Evolutionary conservation across 345 rosid species (phyloP).

Genomic region (Populus alba): DNA sequence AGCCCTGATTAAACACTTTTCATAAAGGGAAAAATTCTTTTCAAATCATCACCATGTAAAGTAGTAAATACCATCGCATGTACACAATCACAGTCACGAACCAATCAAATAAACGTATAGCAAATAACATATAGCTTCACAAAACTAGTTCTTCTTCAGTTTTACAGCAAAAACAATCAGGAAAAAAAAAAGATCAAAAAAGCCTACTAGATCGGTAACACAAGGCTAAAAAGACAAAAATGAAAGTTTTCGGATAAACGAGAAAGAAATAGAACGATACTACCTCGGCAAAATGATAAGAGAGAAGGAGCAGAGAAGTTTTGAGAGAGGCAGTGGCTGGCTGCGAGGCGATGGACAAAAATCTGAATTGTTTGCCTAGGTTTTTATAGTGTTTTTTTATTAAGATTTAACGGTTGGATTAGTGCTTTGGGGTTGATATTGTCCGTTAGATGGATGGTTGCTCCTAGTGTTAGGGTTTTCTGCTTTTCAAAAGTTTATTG

Average conservation of each 20-base stretch:
- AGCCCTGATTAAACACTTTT: conserved; percentile 47
- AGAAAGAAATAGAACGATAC: neutral
- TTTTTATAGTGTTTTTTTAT: neutral
- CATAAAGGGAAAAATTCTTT: conserved; percentile 4
- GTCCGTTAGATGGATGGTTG: conserved; percentile 20
- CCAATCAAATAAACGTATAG: too few relatives aligned
- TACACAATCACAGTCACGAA: neutral
- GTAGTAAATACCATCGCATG: conserved; percentile 5
- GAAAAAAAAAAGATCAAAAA: too few relatives aligned
- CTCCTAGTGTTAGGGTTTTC: conserved; percentile 4
- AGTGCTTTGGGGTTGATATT: neutral
- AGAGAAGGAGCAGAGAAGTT: neutral
- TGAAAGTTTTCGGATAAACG: too few relatives aligned
- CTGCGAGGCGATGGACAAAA: neutral
- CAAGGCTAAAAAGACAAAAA: too few relatives aligned
- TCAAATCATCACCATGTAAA: conserved; percentile 13
- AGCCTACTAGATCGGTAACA: too few relatives aligned
- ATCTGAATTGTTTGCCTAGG: neutral
- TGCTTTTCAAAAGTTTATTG: too few relatives aligned
- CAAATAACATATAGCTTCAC: too few relatives aligned
- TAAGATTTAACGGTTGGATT: conserved; percentile 23
- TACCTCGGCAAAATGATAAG: conserved; percentile 9
- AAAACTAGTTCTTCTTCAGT: too few relatives aligned
- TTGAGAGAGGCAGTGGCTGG: neutral
- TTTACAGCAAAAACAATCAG: too few relatives aligned